These are phyloP conservation scores for Catunica adiposa DNA, from an alignment of 2,329 filamentous ascomycete genomes.

Conservation along the genomic window DNA sequence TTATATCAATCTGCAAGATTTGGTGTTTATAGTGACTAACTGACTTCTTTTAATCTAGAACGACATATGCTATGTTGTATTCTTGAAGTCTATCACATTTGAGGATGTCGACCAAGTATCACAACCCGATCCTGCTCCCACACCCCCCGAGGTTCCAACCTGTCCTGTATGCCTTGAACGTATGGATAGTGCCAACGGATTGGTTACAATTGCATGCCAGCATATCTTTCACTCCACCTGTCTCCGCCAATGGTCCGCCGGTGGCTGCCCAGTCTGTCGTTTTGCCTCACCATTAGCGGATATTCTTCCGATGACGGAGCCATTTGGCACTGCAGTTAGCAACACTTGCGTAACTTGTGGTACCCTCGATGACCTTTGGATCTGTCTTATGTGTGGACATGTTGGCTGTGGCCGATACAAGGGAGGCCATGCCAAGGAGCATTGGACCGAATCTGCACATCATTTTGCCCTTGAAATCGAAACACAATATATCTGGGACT, in stretches of 20 bases:
- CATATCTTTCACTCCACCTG: conserved; percentile 97
- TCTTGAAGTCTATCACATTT: conserved; percentile 82
- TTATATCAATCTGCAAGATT: neutral
- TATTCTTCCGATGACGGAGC: conserved; percentile 22
- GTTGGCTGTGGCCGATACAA: conserved; percentile 93
- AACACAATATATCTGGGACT: conserved; percentile 96
- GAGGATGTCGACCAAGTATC: conserved; percentile 27
- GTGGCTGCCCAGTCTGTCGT: conserved; percentile 84
- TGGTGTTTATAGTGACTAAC: neutral
- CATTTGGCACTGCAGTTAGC: conserved; percentile 41
- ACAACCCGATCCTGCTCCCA: conserved; percentile 47
- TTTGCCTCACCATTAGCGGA: conserved; percentile 51
- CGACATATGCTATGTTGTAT: conserved; percentile 87
- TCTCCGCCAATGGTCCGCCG: conserved; percentile 87
- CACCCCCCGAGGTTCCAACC: conserved; percentile 78
- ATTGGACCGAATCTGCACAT: conserved; percentile 80
- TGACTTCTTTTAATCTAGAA: conserved; percentile 32
- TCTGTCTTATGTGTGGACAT: conserved; percentile 83
- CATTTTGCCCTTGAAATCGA: conserved; percentile 84
- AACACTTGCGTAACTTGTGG: conserved; percentile 73
- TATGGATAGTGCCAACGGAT: conserved; percentile 92
- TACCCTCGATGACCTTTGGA: conserved; percentile 72
- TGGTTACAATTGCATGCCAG: conserved; percentile 91
- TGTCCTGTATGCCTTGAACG: conserved; percentile 92
- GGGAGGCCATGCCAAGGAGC: conserved; percentile 77